Percentiles rank a stretch among this genome's conserved stretches.
Conservation (phyloP, 805 yeast genomes). For the Maudiozyma barnettii region DNA sequence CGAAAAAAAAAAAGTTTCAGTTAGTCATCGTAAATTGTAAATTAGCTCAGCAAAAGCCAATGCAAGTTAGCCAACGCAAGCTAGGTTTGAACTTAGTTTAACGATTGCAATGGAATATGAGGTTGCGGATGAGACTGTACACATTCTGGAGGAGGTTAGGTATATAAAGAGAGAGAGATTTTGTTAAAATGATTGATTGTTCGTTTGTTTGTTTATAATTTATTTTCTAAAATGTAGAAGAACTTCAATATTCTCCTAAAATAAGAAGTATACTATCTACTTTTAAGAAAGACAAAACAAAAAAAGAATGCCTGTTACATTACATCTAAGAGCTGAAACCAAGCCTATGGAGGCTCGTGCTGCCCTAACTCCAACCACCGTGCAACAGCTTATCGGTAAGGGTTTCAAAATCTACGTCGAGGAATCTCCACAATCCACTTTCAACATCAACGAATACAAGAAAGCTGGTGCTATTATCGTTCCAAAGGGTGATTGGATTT, state of each 20-base stretch:
- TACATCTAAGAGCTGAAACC: conserved; percentile 93
- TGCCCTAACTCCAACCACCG: conserved; percentile 86
- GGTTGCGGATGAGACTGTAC: too few relatives aligned
- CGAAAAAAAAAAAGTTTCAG: neutral
- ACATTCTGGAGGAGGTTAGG: neutral
- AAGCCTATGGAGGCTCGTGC: conserved; percentile 97
- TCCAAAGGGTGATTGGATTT: conserved; percentile 87
- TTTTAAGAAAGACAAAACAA: neutral
- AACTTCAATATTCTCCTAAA: too few relatives aligned
- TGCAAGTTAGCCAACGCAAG: too few relatives aligned
- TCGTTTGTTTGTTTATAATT: too few relatives aligned
- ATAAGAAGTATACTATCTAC: neutral
- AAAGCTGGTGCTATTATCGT: conserved; percentile 80
- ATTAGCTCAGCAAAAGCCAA: neutral
- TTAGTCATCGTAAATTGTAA: neutral
- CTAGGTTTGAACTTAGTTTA: too few relatives aligned
- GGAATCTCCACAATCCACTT: conserved; percentile 75
- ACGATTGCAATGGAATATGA: too few relatives aligned
- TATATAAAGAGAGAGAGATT: neutral
- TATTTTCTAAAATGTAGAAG: too few relatives aligned
- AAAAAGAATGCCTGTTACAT: conserved; percentile 37
- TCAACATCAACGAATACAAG: conserved; percentile 64
- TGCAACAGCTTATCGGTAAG: conserved; percentile 72
- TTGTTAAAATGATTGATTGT: too few relatives aligned
- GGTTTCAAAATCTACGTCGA: conserved; percentile 88